Conservation (phyloP, 805 yeast species). For the Middelhovenomyces tepae region DNA sequence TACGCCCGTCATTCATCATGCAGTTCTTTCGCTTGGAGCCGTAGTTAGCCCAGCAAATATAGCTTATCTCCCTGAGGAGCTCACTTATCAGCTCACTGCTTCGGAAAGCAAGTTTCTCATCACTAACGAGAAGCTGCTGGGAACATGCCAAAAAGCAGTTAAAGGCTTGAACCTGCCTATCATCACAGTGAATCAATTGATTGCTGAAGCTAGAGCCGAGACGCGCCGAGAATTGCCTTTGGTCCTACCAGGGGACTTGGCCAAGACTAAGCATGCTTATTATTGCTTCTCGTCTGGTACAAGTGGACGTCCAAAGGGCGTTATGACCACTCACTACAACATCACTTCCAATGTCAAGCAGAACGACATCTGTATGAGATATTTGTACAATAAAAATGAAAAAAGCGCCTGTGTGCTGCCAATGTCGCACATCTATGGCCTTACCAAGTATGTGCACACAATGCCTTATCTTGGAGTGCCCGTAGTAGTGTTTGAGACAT, state of each 20-base stretch:
- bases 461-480: slow-evolving; percentile 15
- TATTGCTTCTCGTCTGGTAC: slow-evolving; percentile 24
- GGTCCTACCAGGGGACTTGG: background rate
- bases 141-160: slow-evolving; percentile 6
- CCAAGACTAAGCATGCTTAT: slow-evolving; percentile 16
- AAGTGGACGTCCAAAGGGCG: slow-evolving; percentile 65
- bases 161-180: background rate
- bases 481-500: slow-evolving; percentile 22
- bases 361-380: slow-evolving; percentile 1
- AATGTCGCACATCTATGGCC: slow-evolving; percentile 29
- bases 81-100: slow-evolving; percentile 20
- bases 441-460: slow-evolving; percentile 21
- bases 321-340: slow-evolving; percentile 48
- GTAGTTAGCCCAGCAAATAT: slow-evolving; percentile 25
- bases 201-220: background rate
- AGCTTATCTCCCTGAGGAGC: slow-evolving; percentile 23
- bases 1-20: slow-evolving; percentile 21
- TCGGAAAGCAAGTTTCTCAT: slow-evolving; percentile 13
- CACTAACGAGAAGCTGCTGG: slow-evolving; percentile 10
- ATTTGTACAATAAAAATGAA: slow-evolving; percentile 1
- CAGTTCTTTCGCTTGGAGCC: slow-evolving; percentile 20
- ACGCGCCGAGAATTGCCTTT: background rate
- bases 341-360: slow-evolving; percentile 30
- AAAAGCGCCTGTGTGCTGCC: slow-evolving; percentile 17
- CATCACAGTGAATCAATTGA: background rate